Evolutionary conservation across 176 grass and related monocot genomes (phyloP).

Genomic region (Lolium perenne): DNA sequence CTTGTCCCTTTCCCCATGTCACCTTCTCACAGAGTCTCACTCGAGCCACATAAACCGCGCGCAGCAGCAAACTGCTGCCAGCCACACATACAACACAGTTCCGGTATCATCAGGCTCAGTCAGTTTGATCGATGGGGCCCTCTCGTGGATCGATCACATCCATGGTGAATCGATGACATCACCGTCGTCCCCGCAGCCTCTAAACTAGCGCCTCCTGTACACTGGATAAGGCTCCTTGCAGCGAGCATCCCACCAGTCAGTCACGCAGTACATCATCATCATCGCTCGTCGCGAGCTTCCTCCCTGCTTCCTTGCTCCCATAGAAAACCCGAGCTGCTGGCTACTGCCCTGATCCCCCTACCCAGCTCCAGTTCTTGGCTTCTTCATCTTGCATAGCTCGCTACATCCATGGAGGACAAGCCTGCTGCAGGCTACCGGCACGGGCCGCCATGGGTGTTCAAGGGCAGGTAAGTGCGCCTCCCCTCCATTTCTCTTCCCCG

Average conservation of each 20-base stretch:
- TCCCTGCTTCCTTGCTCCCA: neutral
- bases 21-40: neutral
- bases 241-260: conserved; percentile 44
- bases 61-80: conserved; percentile 26
- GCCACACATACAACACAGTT: neutral
- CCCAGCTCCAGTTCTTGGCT: neutral
- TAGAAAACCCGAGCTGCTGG: neutral
- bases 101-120: neutral
- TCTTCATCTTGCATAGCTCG: neutral
- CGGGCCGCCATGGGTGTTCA: conserved; percentile 93
- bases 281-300: conserved; percentile 42
- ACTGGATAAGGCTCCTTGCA: conserved; percentile 32
- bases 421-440: conserved; percentile 49
- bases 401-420: conserved; percentile 41
- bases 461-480: conserved; percentile 61
- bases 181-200: neutral
- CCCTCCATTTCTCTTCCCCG: no score
- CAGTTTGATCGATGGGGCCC: neutral
- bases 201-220: conserved; percentile 31
- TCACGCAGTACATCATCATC: neutral
- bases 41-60: neutral
- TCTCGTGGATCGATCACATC: conserved; percentile 4
- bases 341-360: conserved; percentile 6
- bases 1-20: conserved; percentile 3
- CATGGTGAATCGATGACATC: conserved; percentile 4